Conservation (phyloP, 2,329 filamentous ascomycete species). For the Magnaporthales sp. region DNA sequence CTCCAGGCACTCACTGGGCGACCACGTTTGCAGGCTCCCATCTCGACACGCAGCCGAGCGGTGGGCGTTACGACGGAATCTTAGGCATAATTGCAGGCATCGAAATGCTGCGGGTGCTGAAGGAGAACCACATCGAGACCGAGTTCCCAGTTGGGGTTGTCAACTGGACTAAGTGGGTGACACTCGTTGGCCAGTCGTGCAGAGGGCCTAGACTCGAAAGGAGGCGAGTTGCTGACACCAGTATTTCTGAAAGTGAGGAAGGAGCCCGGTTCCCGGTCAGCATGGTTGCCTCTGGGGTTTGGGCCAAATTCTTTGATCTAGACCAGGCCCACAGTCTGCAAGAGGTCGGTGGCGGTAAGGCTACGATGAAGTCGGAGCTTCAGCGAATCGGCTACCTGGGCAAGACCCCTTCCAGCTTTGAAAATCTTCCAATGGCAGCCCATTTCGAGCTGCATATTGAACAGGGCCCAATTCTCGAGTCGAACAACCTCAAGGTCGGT, state of each 20-base stretch:
- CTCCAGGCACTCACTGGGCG: constrained; percentile 50
- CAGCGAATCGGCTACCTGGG: constrained; percentile 66
- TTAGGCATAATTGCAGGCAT: constrained; percentile 65
- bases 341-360: constrained; percentile 51
- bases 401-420: constrained; percentile 42
- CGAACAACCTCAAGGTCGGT: constrained; percentile 52
- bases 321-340: constrained; percentile 50
- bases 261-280: constrained; percentile 70
- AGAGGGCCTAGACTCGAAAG: constrained; percentile 50
- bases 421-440: constrained; percentile 57
- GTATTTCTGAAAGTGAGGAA: constrained; percentile 52
- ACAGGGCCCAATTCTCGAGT: constrained; percentile 69
- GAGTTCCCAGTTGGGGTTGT: constrained; percentile 65
- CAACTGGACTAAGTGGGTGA: constrained; percentile 62
- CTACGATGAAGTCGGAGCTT: constrained; percentile 60
- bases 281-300: constrained; percentile 69
- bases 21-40: constrained; percentile 66
- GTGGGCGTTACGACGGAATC: constrained; percentile 69
- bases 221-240: neutral
- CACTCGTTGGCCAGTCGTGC: constrained; percentile 19
- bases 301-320: constrained; percentile 59
- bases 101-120: constrained; percentile 60
- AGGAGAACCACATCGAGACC: constrained; percentile 60
- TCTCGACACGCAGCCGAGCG: constrained; percentile 54
- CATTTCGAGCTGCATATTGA: constrained; percentile 84